These are phyloP conservation scores for Abrus precatorius DNA, from an alignment of 306 rosid genomes.

Conservation along the genomic window DNA sequence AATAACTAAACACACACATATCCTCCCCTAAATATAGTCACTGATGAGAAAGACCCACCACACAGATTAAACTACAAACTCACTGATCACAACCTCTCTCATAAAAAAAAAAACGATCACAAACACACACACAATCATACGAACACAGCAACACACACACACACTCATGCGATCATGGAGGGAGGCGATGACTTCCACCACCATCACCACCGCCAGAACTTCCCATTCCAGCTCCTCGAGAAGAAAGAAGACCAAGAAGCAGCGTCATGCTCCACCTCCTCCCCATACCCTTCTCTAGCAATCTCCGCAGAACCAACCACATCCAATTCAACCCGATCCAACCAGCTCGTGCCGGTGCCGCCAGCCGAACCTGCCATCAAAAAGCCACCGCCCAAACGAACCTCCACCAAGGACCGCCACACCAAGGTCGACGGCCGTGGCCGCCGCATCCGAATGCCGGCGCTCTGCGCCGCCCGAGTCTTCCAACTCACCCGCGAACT, in stretches of 20 bases:
- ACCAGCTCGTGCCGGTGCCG: constrained; percentile 35
- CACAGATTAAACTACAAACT: constrained; percentile 48
- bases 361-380: constrained; percentile 63
- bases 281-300: constrained; percentile 66
- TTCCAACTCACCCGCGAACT: constrained; percentile 59
- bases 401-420: constrained; percentile 92
- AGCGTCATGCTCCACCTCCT: constrained; percentile 71
- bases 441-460: constrained; percentile 95
- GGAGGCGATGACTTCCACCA: constrained; percentile 82
- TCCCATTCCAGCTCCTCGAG: constrained; percentile 90
- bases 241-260: constrained; percentile 81
- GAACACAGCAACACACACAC: neutral
- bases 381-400: constrained; percentile 75
- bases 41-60: constrained; percentile 52
- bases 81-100: constrained; percentile 48
- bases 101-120: neutral
- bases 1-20: neutral
- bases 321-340: constrained; percentile 45
- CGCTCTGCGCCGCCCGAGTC: constrained; percentile 90
- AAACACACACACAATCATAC: neutral
- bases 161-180: constrained; percentile 78
- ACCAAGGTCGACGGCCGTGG: constrained; percentile 61
- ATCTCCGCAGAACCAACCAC: constrained; percentile 58
- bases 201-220: constrained; percentile 67
- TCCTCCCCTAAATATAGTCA: constrained; percentile 41